Conservation (phyloP, 768 basidiomycete genomes). For the Phanerochaete carnosa region DNA sequence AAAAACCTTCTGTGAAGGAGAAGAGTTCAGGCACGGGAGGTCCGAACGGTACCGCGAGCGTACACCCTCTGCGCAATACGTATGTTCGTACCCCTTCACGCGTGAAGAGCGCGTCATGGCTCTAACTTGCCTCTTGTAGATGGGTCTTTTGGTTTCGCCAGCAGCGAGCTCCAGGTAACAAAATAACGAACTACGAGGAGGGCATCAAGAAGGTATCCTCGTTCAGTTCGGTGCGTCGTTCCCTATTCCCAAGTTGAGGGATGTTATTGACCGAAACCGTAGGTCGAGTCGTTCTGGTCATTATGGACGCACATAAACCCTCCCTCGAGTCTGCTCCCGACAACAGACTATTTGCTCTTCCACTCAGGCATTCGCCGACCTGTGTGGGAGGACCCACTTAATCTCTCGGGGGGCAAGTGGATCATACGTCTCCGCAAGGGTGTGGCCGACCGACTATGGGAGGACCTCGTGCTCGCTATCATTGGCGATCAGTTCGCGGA, state of each 20-base stretch:
- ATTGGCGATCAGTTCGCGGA: constrained; percentile 90
- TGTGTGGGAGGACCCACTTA: constrained; percentile 95
- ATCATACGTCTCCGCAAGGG: constrained; percentile 91
- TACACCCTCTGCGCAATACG: constrained; percentile 84
- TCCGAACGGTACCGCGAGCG: constrained; percentile 36
- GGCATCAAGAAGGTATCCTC: constrained; percentile 91
- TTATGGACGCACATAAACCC: constrained; percentile 88
- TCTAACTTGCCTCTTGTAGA: constrained; percentile 34
- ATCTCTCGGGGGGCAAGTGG: constrained; percentile 89
- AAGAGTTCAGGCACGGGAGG: constrained; percentile 32
- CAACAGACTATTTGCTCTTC: constrained; percentile 94
- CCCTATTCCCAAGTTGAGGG: background rate
- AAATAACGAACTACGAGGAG: constrained; percentile 89
- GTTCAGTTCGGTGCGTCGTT: constrained; percentile 71
- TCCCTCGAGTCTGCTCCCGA: constrained; percentile 79
- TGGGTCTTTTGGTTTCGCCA: constrained; percentile 94
- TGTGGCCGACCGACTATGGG: constrained; percentile 87
- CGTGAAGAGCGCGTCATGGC: constrained; percentile 15
- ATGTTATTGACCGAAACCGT: background rate
- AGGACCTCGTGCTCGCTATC: constrained; percentile 81
- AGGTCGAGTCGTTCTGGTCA: constrained; percentile 97
- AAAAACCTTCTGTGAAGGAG: constrained; percentile 44
- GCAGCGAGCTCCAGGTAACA: constrained; percentile 86
- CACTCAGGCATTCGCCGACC: constrained; percentile 82
- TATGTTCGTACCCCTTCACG: constrained; percentile 60